These are phyloP conservation scores for Paecilomyces formosus DNA, from an alignment of 2,329 filamentous ascomycete species.

Conservation along the genomic window DNA sequence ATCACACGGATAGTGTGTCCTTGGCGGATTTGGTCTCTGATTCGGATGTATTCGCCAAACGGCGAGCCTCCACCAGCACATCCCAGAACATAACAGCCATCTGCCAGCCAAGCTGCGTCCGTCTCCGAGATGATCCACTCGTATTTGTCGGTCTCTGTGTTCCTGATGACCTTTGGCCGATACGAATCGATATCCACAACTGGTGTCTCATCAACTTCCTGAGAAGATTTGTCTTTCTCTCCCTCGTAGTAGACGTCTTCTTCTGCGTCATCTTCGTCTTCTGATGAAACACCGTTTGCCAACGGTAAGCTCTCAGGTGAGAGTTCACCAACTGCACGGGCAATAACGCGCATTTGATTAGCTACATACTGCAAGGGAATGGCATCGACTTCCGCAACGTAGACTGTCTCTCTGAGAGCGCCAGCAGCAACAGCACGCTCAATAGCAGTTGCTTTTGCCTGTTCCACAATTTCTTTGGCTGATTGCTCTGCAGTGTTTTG, in stretches of 20 bases:
- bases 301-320: constrained; percentile 23
- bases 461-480: constrained; percentile 8
- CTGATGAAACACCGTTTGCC: constrained; percentile 12
- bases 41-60: constrained; percentile 36
- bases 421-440: constrained; percentile 41
- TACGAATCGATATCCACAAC: constrained; percentile 27
- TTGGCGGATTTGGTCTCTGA: constrained; percentile 32
- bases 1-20: constrained; percentile 35
- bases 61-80: constrained; percentile 44
- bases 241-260: constrained; percentile 12
- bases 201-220: constrained; percentile 5
- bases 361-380: constrained; percentile 50
- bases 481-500: constrained; percentile 30
- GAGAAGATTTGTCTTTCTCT: constrained; percentile 7
- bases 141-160: constrained; percentile 12
- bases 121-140: constrained; percentile 39
- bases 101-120: constrained; percentile 39
- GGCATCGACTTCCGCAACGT: constrained; percentile 47
- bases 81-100: constrained; percentile 43
- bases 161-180: constrained; percentile 31
- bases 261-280: constrained; percentile 15
- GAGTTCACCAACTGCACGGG: constrained; percentile 54
- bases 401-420: constrained; percentile 37
- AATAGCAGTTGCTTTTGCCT: constrained; percentile 25
- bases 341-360: constrained; percentile 44